Conservation (phyloP, 108 stramenopile genomes). For the Cyclotella atomus region DNA sequence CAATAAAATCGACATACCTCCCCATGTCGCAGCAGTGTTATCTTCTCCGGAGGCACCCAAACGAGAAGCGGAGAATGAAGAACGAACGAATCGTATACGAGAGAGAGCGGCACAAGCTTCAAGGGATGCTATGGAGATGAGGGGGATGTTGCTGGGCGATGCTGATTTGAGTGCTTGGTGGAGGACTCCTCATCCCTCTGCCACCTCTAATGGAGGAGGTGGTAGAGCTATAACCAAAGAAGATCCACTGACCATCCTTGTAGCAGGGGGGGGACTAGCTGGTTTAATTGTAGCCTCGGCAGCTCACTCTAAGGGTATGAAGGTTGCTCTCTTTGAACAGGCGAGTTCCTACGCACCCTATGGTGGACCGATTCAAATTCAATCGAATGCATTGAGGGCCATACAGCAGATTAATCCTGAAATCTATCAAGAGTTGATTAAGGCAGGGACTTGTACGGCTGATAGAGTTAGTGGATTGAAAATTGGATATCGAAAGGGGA, state of each 20-base stretch:
- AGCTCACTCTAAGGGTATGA: slow-evolving; percentile 91
- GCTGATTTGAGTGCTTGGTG: slow-evolving; percentile 77
- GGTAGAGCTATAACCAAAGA: slow-evolving; percentile 68
- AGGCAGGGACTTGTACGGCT: slow-evolving; percentile 89
- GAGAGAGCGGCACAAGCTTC: slow-evolving; percentile 64
- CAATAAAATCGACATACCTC: slow-evolving; percentile 78
- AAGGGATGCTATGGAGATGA: slow-evolving; percentile 67
- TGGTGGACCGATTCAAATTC: slow-evolving; percentile 98
- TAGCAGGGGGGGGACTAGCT: slow-evolving; percentile 89
- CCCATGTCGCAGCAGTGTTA: slow-evolving; percentile 58
- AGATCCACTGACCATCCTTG: slow-evolving; percentile 76
- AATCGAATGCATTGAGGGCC: slow-evolving; percentile 94
- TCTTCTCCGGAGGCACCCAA: slow-evolving; percentile 63
- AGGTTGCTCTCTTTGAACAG: slow-evolving; percentile 92
- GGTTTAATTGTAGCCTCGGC: slow-evolving; percentile 90
- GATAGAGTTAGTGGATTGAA: slow-evolving; percentile 90
- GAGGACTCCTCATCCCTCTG: slow-evolving; percentile 52
- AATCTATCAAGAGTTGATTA: slow-evolving; percentile 76
- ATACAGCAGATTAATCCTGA: slow-evolving; percentile 86
- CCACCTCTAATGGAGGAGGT: slow-evolving; percentile 58
- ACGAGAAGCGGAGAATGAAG: slow-evolving; percentile 68
- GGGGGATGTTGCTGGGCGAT: slow-evolving; percentile 57
- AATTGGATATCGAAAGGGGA: slow-evolving; percentile 90
- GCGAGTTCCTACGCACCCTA: slow-evolving; percentile 91
- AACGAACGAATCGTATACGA: slow-evolving; percentile 70